Evolutionary conservation across 1,284 basidiomycete species (phyloP), one percentile per base, ranked within the genome.

Genomic region (Macrocystidia cucumis): DNA sequence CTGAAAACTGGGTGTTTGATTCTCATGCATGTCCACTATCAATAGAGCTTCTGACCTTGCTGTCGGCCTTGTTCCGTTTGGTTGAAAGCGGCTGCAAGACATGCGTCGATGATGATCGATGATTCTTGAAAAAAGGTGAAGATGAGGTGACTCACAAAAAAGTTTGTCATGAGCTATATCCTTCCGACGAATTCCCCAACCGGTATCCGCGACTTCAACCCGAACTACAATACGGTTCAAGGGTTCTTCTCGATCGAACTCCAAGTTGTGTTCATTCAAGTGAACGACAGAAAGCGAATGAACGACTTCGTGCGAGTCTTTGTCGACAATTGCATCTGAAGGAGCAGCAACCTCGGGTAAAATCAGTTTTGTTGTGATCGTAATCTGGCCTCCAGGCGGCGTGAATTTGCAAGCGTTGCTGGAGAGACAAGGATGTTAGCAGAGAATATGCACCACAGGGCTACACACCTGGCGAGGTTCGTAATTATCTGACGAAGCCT

Each of bases 321-420:
- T n/a, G n/a, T n/a, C n/a, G n/a, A n/a, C n/a, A n/a, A n/a, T n/a
- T n/a, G n/a, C n/a, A n/a, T n/a, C n/a, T n/a, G n/a, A 18, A 16
- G 18, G 14, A 24, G 6, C 16, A 22, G 14, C 9, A 22, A 16
- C n/a, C 6, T 37, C 38, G 19, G 56, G 59, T 23, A 56, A 43
- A 13, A 77, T 44, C n/a, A 81, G 60, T 31, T 50, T 54, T 3
- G 77, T 79, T 13, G 55, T 54, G 23, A 79, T 63, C 2, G 54
- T 60, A 32, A 79, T 59, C 38, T 57, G 64, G 7, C 78, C 75
- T 14, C 81, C 81, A 1, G 65, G 47, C 1, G 72, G 68, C 1
- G 82, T 85, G 52, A 86, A 86, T 55, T 74, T 76, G 56, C 70
- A 74, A 6, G 72, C 73, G 32, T 75, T 75, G 44, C 70, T 73